A percentile compares a stretch with the other conserved stretches of the same genome.
Evolutionary conservation across 768 basidiomycete species (phyloP).

Genomic region (Tulasnella sp.): DNA sequence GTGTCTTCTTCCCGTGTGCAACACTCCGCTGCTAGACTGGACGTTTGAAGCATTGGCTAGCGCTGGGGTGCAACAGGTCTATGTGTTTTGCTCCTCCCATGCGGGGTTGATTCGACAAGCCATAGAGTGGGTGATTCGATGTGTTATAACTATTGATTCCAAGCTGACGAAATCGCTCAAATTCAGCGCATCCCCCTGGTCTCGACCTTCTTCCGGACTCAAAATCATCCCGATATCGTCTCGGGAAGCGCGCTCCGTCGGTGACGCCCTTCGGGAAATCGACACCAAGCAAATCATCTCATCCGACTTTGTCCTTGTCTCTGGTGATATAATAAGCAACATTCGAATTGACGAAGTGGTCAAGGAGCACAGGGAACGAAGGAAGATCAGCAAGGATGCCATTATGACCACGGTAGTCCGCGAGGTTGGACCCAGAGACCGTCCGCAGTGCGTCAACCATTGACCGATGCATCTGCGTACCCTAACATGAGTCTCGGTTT

Average conservation of each 20-base stretch:
- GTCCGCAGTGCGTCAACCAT: constrained; percentile 57
- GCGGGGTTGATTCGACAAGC: constrained; percentile 78
- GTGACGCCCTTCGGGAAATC: constrained; percentile 90
- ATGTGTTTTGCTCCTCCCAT: constrained; percentile 90
- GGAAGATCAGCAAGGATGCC: constrained; percentile 83
- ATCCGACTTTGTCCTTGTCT: constrained; percentile 85
- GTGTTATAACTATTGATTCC: background rate
- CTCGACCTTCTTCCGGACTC: constrained; percentile 68
- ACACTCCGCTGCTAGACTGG: constrained; percentile 90
- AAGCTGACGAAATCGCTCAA: background rate
- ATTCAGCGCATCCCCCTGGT: constrained; percentile 77
- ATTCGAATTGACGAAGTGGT: constrained; percentile 87
- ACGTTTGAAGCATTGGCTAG: constrained; percentile 91
- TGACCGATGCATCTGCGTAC: background rate
- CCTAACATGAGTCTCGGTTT: background rate
- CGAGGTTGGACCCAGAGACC: constrained; percentile 52
- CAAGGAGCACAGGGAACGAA: constrained; percentile 78
- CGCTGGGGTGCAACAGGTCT: constrained; percentile 95
- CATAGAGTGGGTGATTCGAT: constrained; percentile 58
- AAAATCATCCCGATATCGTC: constrained; percentile 83
- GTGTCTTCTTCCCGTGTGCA: constrained; percentile 92
- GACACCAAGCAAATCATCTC: constrained; percentile 89
- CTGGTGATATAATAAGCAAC: constrained; percentile 90
- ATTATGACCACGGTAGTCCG: constrained; percentile 97
- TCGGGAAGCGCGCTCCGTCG: constrained; percentile 79